Evolutionary conservation across 345 rosid species (phyloP).

Genomic region (Ceriops tagal): DNA sequence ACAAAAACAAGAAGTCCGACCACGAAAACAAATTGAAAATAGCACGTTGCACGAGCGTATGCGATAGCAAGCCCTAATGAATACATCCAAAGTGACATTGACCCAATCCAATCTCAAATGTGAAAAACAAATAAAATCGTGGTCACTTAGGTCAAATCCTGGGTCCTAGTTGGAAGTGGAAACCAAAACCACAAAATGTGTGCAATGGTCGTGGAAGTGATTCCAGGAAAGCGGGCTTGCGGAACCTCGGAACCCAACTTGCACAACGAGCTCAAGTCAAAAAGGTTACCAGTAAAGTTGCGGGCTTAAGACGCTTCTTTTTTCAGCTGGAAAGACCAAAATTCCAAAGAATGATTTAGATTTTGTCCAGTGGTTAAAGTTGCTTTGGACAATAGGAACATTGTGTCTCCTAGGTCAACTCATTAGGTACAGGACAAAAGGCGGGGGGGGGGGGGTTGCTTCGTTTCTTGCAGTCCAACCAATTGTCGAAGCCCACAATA

Average conservation of each 20-base stretch:
- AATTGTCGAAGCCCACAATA: no score
- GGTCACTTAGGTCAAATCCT: not conserved
- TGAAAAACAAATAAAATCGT: not conserved
- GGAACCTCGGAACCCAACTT: not conserved
- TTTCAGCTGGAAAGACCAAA: not conserved
- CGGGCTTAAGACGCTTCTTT: not conserved
- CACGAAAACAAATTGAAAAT: no score
- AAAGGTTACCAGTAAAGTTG: not conserved
- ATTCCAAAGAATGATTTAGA: no score
- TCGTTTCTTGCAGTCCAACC: no score
- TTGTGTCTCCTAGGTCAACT: no score
- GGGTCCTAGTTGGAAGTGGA: not conserved
- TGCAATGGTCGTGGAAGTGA: not conserved
- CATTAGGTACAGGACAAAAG: no score
- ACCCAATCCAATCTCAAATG: not conserved
- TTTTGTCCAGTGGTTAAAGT: no score
- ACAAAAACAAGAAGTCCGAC: no score
- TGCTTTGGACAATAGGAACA: no score
- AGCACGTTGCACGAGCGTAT: no score
- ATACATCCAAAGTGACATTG: not conserved
- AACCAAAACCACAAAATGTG: not conserved
- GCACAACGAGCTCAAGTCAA: not conserved
- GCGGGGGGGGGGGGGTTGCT: no score
- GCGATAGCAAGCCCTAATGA: no score
- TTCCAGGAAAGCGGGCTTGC: not conserved